A percentile compares a stretch with the other conserved stretches of the same genome.
Evolutionary conservation across 2,329 filamentous ascomycete genomes (phyloP).

Genomic region (Cordyceps farinosa): DNA sequence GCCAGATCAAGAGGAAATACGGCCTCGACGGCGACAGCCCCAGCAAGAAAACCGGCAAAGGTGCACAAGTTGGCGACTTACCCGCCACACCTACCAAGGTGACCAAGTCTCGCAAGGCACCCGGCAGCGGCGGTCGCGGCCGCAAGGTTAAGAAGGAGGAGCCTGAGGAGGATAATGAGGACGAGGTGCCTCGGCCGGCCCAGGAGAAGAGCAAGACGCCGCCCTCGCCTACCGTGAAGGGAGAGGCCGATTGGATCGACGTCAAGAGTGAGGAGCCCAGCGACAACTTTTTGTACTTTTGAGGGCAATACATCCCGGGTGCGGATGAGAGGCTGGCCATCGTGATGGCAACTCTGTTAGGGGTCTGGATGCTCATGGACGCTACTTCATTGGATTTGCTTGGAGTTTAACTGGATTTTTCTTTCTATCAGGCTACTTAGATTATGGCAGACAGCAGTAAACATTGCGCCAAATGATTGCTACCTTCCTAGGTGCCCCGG

Average conservation of each 20-base stretch:
- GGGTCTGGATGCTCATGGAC: too few relatives aligned
- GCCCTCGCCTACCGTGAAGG: slow-evolving; percentile 18
- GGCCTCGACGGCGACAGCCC: slow-evolving; percentile 32
- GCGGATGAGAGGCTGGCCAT: too few relatives aligned
- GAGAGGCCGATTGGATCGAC: slow-evolving; percentile 9
- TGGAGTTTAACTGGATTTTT: too few relatives aligned
- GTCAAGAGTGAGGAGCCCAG: neutral
- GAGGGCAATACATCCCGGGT: neutral
- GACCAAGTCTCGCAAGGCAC: slow-evolving; percentile 19
- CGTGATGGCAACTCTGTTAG: too few relatives aligned
- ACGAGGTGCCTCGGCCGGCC: neutral
- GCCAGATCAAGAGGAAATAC: slow-evolving; percentile 48
- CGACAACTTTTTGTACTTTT: neutral
- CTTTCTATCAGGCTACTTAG: too few relatives aligned
- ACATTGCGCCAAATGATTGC: neutral
- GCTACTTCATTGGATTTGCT: too few relatives aligned
- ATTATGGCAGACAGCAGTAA: neutral
- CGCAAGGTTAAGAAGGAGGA: slow-evolving; percentile 22
- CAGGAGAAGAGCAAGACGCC: slow-evolving; percentile 8
- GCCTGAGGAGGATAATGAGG: slow-evolving; percentile 19
- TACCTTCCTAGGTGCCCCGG: neutral
- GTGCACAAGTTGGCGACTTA: slow-evolving; percentile 6
- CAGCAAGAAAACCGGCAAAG: slow-evolving; percentile 2
- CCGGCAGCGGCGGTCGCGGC: slow-evolving; percentile 21
- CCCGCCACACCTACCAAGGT: slow-evolving; percentile 13